phyloP scores from a whole-genome alignment of 2,329 filamentous ascomycete species.

The Fusarium stilboides region DNA sequence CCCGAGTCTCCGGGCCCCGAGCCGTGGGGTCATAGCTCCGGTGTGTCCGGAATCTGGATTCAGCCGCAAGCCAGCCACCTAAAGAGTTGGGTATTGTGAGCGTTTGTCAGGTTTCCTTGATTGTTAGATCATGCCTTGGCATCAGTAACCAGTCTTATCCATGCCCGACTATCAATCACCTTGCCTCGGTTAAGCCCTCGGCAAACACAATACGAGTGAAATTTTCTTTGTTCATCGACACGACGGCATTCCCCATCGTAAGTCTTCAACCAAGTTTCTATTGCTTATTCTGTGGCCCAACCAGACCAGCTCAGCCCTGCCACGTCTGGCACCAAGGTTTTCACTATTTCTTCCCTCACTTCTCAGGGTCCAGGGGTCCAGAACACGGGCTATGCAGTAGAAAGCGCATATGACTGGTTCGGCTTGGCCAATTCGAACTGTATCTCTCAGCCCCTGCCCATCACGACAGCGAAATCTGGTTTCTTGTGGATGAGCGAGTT shows the following conservation, averaged over 20 bases:
- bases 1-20: constrained; percentile 9
- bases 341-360: not conserved
- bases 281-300: constrained; percentile 29
- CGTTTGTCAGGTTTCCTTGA: not conserved
- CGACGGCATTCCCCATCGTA: constrained; percentile 8
- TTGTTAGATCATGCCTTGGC: not conserved
- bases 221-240: constrained; percentile 9
- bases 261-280: constrained; percentile 24
- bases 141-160: not conserved
- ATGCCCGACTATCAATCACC: not conserved
- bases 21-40: not conserved
- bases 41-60: not conserved
- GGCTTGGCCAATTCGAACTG: not conserved
- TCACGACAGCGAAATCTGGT: constrained; percentile 43
- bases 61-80: not conserved
- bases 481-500: constrained; percentile 32
- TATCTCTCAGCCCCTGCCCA: constrained; percentile 26
- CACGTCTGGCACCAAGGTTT: constrained; percentile 18
- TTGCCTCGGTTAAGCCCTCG: not conserved
- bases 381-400: constrained; percentile 12
- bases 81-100: not conserved
- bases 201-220: not conserved
- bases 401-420: constrained; percentile 28
- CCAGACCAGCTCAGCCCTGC: constrained; percentile 42
- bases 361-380: constrained; percentile 45